Evolutionary conservation across 345 rosid species (phyloP).

Genomic region (Eutrema heterophyllum): DNA sequence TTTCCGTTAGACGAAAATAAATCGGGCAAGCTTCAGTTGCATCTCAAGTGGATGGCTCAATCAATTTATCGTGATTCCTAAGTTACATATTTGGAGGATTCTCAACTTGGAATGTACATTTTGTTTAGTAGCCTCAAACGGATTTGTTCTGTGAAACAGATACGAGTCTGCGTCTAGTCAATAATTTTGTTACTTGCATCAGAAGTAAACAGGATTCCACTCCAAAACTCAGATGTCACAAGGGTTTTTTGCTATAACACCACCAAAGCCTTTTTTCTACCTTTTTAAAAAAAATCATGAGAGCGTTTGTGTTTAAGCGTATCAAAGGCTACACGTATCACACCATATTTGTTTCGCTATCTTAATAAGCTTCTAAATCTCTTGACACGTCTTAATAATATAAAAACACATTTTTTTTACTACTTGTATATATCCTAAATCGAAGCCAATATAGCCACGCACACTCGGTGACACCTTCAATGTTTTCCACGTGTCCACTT

Average conservation of each 20-base stretch:
- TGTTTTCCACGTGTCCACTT: constrained; percentile 10
- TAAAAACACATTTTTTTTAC: not conserved
- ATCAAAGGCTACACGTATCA: constrained; percentile 2
- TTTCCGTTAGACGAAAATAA: constrained; percentile 61
- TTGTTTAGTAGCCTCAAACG: constrained; percentile 23
- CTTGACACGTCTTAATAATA: constrained; percentile 2
- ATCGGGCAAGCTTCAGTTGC: constrained; percentile 58
- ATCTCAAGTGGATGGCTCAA: constrained; percentile 92
- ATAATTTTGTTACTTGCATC: not conserved
- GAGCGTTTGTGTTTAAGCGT: not conserved
- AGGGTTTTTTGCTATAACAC: not conserved
- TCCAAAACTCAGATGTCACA: not conserved
- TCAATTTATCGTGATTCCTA: constrained; percentile 75
- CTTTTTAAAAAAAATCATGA: not conserved
- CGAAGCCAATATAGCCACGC: constrained; percentile 24
- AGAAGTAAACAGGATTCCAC: not conserved
- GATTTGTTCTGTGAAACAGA: constrained; percentile 11
- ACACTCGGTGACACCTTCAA: constrained; percentile 1
- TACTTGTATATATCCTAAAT: not conserved
- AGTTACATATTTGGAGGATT: constrained; percentile 11
- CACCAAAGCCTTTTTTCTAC: not conserved
- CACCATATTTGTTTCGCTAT: not conserved
- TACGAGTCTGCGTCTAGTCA: not conserved
- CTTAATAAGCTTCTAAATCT: not conserved
- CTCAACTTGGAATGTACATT: constrained; percentile 23